Percentiles rank a stretch among this genome's conserved stretches.
Evolutionary conservation across 1,284 basidiomycete species (phyloP).

Genomic region (Trichosporon sp.): DNA sequence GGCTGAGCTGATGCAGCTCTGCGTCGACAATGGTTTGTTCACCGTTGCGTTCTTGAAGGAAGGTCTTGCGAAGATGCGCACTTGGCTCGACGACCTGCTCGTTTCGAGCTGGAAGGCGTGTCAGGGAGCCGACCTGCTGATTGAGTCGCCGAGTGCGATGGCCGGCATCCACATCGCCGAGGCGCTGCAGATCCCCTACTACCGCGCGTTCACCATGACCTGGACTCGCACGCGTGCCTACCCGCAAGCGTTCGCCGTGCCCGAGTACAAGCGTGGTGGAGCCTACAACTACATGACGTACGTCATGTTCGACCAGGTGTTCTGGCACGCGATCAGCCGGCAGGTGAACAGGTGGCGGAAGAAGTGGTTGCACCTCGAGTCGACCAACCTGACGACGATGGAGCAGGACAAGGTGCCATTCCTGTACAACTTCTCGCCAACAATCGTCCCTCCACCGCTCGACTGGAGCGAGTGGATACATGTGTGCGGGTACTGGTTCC

Average conservation of each 20-base stretch:
- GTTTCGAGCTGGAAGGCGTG: conserved; percentile 71
- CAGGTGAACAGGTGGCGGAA: conserved; percentile 76
- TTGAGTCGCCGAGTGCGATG: conserved; percentile 70
- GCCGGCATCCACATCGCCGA: conserved; percentile 81
- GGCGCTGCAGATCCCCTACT: conserved; percentile 69
- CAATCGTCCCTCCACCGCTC: conserved; percentile 82
- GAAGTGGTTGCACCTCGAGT: conserved; percentile 61
- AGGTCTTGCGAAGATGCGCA: conserved; percentile 77
- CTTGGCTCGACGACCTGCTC: conserved; percentile 75
- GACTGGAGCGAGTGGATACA: conserved; percentile 99
- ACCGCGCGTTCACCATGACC: conserved; percentile 75
- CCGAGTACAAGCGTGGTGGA: conserved; percentile 58
- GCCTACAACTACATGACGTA: conserved; percentile 56
- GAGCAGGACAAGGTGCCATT: conserved; percentile 60
- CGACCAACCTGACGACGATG: conserved; percentile 69
- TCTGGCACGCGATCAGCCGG: conserved; percentile 71
- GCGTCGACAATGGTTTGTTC: conserved; percentile 95
- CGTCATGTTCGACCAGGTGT: conserved; percentile 70
- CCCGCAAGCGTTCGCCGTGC: conserved; percentile 67
- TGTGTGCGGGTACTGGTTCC: conserved; percentile 90
- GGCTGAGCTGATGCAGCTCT: conserved; percentile 66
- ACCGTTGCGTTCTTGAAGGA: conserved; percentile 93
- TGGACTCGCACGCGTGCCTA: conserved; percentile 67
- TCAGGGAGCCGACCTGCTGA: conserved; percentile 70
- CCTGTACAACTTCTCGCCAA: conserved; percentile 67